Evolutionary conservation across 2,329 filamentous ascomycete species (phyloP), one percentile per base, ranked within the genome.

Genomic region (Sclerotinia nivalis): DNA sequence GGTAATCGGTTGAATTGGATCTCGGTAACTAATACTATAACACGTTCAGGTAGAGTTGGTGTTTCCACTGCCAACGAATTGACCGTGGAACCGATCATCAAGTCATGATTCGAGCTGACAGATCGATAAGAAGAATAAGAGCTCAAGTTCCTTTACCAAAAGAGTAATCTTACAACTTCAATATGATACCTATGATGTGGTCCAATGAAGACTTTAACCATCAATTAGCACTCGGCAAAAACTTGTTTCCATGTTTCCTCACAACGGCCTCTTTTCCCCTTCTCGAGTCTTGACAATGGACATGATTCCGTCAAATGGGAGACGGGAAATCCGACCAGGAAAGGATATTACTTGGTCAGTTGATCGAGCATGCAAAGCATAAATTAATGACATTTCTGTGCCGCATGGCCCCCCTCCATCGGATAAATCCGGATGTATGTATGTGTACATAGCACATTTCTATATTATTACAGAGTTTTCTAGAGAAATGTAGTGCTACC

Each of bases 351-450:
- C 10, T 25, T 40, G 15, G 47, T 64, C 45, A 20, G 31, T 50
- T 7, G 20, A 64, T 40, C n/a, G 47, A 47, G 47, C n/a, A 52
- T 64, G 34, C 31, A 40, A 15, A 20, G 31, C 31, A 43, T 43
- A 43, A 43, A 43, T 43, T 18, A 64, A 64, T 40, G 12, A 4
- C 20, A 6, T 50, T 20, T 50, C 28, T 25, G n/a, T 64, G 31
- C 45, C 45, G 47, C 60, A 62, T 62, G 12, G 3, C 60, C 60
- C 31, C n/a, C 12, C 22, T 40, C 6, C 18, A 28, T 10, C 31
- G 60, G 60, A 52, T 64, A 40, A 64, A 40, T 37, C 12, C 31
- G 60, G 31, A 40, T 52, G 20, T 64, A 37, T 20, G 50, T 64
- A 37, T 20, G 50, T 64, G 28, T 40, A 37, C 22, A 34, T 9